Evolutionary conservation across 108 stramenopile species (phyloP).

Genomic region (Nitzschia sp.): DNA sequence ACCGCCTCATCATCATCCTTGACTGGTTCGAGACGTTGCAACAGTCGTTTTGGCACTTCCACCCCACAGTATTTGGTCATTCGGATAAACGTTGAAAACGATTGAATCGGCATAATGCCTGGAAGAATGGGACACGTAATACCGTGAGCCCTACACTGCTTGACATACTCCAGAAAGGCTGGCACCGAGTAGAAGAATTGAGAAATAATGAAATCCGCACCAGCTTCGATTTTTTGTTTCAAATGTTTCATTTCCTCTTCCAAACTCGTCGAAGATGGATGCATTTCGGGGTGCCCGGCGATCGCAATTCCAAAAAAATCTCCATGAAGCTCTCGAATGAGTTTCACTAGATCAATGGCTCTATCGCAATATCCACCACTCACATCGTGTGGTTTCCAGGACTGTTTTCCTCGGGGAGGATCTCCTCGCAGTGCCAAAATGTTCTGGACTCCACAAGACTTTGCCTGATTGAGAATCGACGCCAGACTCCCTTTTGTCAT

Average conservation of each 20-base stretch:
- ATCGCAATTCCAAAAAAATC: slow-evolving; percentile 94
- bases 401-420: slow-evolving; percentile 85
- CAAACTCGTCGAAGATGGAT: slow-evolving; percentile 67
- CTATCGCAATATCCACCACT: slow-evolving; percentile 76
- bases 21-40: slow-evolving; percentile 65
- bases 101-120: slow-evolving; percentile 96
- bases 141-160: slow-evolving; percentile 69
- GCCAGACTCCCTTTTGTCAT: slow-evolving; percentile 57
- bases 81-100: slow-evolving; percentile 68
- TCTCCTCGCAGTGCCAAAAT: slow-evolving; percentile 95
- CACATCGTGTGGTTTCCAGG: slow-evolving; percentile 69
- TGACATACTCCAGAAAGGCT: slow-evolving; percentile 80
- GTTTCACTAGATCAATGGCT: slow-evolving; percentile 89
- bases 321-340: slow-evolving; percentile 89
- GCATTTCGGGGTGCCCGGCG: slow-evolving; percentile 95
- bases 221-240: slow-evolving; percentile 92
- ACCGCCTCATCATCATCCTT: slow-evolving; percentile 93
- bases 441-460: slow-evolving; percentile 77
- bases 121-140: slow-evolving; percentile 93
- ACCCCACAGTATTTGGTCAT: slow-evolving; percentile 86
- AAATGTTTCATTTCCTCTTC: slow-evolving; percentile 85
- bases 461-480: slow-evolving; percentile 55
- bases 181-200: slow-evolving; percentile 95
- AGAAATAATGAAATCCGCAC: slow-evolving; percentile 94
- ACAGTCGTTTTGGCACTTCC: slow-evolving; percentile 65